Conservation (phyloP, 257 asterid genomes). For the Linderniella brevidens region DNA sequence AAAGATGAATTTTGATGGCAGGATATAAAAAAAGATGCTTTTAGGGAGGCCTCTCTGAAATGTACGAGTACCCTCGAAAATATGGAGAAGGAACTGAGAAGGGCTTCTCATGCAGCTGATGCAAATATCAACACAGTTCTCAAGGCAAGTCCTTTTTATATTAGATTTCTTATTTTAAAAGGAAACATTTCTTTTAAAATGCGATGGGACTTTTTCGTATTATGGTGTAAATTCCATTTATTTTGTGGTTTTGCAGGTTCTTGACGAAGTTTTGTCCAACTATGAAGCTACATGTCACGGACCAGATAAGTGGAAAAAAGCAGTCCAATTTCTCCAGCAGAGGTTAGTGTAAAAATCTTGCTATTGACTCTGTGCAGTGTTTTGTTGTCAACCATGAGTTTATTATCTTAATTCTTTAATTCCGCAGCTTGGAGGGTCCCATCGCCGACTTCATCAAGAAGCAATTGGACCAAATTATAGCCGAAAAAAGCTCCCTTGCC, state of each 20-base stretch:
- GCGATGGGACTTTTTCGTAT: neutral
- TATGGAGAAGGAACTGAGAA: slow-evolving; percentile 82
- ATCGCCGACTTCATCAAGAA: slow-evolving; percentile 64
- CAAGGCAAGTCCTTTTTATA: slow-evolving; percentile 33
- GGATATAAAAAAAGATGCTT: slow-evolving; percentile 86
- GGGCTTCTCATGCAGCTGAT: slow-evolving; percentile 70
- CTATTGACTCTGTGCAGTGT: slow-evolving; percentile 8
- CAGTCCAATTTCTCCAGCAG: slow-evolving; percentile 50
- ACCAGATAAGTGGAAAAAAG: slow-evolving; percentile 90
- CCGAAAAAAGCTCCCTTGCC: slow-evolving; percentile 73
- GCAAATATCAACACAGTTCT: slow-evolving; percentile 62
- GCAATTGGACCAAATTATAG: slow-evolving; percentile 65
- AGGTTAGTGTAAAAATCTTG: slow-evolving; percentile 37
- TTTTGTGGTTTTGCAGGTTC: slow-evolving; percentile 31
- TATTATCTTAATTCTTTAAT: slow-evolving; percentile 11
- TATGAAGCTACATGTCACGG: slow-evolving; percentile 81
- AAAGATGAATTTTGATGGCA: slow-evolving; percentile 19
- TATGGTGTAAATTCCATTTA: neutral
- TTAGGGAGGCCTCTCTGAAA: slow-evolving; percentile 70
- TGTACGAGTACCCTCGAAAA: slow-evolving; percentile 61
- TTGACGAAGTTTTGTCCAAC: slow-evolving; percentile 64
- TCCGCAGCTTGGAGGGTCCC: slow-evolving; percentile 85
- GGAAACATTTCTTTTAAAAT: neutral
- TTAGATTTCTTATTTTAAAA: slow-evolving; percentile 5
- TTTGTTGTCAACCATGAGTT: slow-evolving; percentile 5